Evolutionary conservation across 2,329 filamentous ascomycete species (phyloP).

Genomic region (Fusarium cyanostomum): DNA sequence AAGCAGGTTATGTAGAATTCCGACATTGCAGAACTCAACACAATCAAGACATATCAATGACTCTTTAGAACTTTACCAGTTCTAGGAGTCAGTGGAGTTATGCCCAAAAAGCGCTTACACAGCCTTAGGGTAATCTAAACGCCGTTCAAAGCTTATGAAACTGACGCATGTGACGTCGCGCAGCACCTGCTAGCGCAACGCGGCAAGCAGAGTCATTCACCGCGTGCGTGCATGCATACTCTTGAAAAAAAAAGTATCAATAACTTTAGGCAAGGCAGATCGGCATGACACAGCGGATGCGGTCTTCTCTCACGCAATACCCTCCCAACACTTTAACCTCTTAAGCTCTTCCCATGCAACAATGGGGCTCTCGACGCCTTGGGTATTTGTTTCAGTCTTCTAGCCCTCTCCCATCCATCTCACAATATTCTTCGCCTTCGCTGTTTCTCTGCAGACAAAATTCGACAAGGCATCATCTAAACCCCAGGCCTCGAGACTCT

Average conservation of each 20-base stretch:
- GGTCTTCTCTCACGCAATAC: conserved; percentile 1
- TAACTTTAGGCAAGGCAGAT: not conserved
- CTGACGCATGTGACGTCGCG: conserved; percentile 28
- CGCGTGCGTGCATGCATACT: conserved; percentile 7
- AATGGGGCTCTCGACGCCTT: conserved; percentile 41
- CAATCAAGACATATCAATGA: too few species aligned
- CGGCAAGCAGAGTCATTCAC: conserved; percentile 31
- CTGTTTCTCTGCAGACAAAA: conserved; percentile 6
- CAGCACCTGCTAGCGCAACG: conserved; percentile 13
- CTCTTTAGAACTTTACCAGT: too few species aligned
- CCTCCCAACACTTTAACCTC: not conserved
- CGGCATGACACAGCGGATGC: conserved; percentile 8
- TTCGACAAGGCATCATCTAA: not conserved
- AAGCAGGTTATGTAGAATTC: too few species aligned
- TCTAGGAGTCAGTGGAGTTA: too few species aligned
- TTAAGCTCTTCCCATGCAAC: conserved; percentile 41
- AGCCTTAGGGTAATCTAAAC: not conserved
- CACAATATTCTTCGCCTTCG: not conserved
- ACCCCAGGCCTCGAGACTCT: conserved; percentile 1
- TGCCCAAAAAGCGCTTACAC: too few species aligned
- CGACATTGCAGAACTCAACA: too few species aligned
- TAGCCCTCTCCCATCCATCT: conserved; percentile 11
- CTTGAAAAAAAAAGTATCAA: conserved; percentile 24
- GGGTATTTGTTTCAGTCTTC: conserved; percentile 20
- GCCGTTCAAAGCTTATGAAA: conserved; percentile 2